These are phyloP conservation scores for Endothia cerciana DNA, from an alignment of 2,329 filamentous ascomycete genomes.

Conservation along the genomic window DNA sequence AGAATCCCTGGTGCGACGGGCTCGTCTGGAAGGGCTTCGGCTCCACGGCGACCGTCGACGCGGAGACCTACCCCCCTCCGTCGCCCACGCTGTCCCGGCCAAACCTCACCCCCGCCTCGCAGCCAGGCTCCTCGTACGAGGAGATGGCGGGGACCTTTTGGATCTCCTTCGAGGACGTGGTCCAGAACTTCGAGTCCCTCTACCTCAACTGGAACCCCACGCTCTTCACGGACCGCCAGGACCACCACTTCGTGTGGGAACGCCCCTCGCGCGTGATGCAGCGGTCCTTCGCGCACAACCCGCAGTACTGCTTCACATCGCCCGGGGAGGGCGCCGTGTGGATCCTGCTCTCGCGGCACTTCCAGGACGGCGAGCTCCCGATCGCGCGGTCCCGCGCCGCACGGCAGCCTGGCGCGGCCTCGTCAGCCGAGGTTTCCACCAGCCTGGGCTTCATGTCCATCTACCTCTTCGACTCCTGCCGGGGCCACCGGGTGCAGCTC, in stretches of 20 bases:
- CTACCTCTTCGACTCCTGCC: constrained; percentile 68
- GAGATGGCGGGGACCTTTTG: constrained; percentile 79
- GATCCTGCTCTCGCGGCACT: constrained; percentile 86
- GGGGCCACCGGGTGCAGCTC: constrained; percentile 73
- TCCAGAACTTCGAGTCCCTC: constrained; percentile 92
- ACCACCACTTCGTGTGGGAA: constrained; percentile 89
- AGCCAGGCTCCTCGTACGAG: constrained; percentile 27
- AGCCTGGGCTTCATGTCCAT: constrained; percentile 84
- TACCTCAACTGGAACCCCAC: constrained; percentile 97
- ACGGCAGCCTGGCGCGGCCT: constrained; percentile 31
- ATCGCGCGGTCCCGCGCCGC: constrained; percentile 51
- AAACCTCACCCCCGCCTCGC: constrained; percentile 19
- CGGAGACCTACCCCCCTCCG: constrained; percentile 31
- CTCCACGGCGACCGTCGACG: constrained; percentile 38
- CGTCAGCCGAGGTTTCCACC: constrained; percentile 50
- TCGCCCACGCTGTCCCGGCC: constrained; percentile 27
- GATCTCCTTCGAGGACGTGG: constrained; percentile 86
- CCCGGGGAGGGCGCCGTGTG: constrained; percentile 68
- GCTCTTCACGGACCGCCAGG: constrained; percentile 79
- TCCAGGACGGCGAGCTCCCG: constrained; percentile 68
- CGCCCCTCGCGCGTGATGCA: constrained; percentile 52
- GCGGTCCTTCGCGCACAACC: constrained; percentile 65
- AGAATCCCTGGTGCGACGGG: constrained; percentile 94
- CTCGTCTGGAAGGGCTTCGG: constrained; percentile 68
- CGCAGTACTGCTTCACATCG: constrained; percentile 72